Base-by-base conservation (phyloP, 2,329 filamentous ascomycete species). In the Nemania abortiva region DNA sequence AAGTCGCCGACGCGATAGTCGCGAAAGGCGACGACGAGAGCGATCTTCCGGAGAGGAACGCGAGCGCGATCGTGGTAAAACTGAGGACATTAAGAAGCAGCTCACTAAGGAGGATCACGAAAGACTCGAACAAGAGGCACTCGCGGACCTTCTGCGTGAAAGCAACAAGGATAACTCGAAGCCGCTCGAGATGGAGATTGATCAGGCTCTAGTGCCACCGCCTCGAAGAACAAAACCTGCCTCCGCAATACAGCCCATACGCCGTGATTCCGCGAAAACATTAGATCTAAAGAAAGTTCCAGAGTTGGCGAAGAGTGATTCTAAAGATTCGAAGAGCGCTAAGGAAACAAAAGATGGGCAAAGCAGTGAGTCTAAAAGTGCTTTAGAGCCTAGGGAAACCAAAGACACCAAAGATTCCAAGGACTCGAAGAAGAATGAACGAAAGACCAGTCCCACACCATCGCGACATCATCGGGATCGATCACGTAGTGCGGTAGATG, bases 161-260 rank as follows among this genome's bases (percentile, higher is more conserved):
- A 89, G 87, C 77, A 87, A 84, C 62, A 84, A 84, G 52, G 80
- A 82, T 29, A 77, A 81, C 3, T 79, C 81, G 2, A 84, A 85
- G 68, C 83, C 85, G 63, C 85, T 84, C 7, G 88, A 89, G 73
- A 75, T 88, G 54, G 88, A 90, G 71, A 80, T 89, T 47, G 88
- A 89, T 68, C 82, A 85, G 58, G 83, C 85, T 15, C 79, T 90
- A 29, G 85, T 83, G 1, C 88, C 88, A 2, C 88, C 88, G 1
- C 88, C 87, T 1, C 83, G 77, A 82, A 85, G 81, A 72, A 76
- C 75, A 56, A 84, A 77, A 80, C 87, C 87, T 0, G 85, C 85
- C 4, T 90, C 88, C 22, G 88, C 88, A 34, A 90, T 90, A 66
- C 84, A 88, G 64, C 88, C 88, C 1, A 86, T 89, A 60, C 79